phyloP scores from a whole-genome alignment of 2,329 filamentous ascomycete genomes.

The Alternaria solani region DNA sequence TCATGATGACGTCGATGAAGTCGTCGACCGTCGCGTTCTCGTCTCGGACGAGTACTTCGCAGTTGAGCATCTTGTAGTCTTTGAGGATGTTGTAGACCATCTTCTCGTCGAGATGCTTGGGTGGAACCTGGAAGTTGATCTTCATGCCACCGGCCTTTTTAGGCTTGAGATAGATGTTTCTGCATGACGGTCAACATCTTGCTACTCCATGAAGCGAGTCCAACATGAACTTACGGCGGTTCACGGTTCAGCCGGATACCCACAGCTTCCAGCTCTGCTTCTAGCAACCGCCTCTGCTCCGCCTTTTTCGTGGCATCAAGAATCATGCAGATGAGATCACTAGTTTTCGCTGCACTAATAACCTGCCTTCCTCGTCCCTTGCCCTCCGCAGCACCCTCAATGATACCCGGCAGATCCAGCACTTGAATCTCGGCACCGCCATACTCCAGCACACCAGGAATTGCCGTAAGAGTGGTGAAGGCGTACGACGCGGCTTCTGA shows the following conservation, averaged over 20 bases:
- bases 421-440: constrained; percentile 98
- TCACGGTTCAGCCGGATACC: constrained; percentile 92
- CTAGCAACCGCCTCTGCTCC: constrained; percentile 87
- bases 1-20: constrained; percentile 99
- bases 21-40: constrained; percentile 95
- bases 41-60: constrained; percentile 92
- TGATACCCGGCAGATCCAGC: constrained; percentile 96
- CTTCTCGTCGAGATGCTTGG: constrained; percentile 93
- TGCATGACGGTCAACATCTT: constrained; percentile 47
- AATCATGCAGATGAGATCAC: constrained; percentile 95
- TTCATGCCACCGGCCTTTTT: constrained; percentile 99
- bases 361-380: constrained; percentile 96
- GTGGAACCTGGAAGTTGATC: constrained; percentile 90
- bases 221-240: constrained; percentile 69
- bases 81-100: constrained; percentile 97
- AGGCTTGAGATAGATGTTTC: constrained; percentile 94
- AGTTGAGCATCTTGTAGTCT: constrained; percentile 99
- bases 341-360: constrained; percentile 97
- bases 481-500: constrained; percentile 96
- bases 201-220: background rate
- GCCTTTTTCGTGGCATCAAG: constrained; percentile 96
- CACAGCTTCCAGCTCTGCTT: constrained; percentile 92
- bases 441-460: constrained; percentile 96
- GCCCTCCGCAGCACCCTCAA: constrained; percentile 93
- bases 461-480: constrained; percentile 97